A percentile compares a stretch with the other conserved stretches of the same genome.
These are phyloP conservation scores for Rubus parviflorus DNA, from an alignment of 306 rosid species.

Conservation along the genomic window DNA sequence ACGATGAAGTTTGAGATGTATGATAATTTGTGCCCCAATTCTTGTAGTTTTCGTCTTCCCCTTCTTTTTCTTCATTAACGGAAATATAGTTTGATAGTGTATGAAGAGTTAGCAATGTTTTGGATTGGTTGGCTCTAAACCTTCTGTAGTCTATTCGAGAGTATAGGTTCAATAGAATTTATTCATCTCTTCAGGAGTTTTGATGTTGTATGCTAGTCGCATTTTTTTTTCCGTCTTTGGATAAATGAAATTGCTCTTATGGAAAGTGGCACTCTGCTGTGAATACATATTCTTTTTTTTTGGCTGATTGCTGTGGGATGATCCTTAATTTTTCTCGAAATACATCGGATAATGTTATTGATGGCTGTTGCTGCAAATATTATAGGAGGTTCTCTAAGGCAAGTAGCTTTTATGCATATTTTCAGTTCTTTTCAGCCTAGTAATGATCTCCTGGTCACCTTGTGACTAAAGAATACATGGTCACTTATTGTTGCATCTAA, in stretches of 20 bases:
- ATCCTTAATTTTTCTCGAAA: background rate
- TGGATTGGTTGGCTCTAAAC: slow-evolving; percentile 45
- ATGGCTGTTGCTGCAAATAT: background rate
- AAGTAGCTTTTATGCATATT: background rate
- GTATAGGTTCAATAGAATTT: slow-evolving; percentile 40
- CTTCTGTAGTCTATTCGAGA: slow-evolving; percentile 46
- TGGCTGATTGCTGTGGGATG: background rate
- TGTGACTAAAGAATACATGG: too few relatives aligned
- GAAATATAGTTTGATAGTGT: slow-evolving; percentile 55
- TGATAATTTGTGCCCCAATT: slow-evolving; percentile 44
- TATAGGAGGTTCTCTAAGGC: too few relatives aligned
- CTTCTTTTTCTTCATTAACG: slow-evolving; percentile 21
- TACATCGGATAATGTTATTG: background rate
- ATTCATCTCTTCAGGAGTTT: slow-evolving; percentile 37
- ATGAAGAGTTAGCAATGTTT: slow-evolving; percentile 53
- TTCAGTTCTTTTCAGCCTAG: background rate
- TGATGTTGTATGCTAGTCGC: slow-evolving; percentile 47
- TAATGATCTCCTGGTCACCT: too few relatives aligned
- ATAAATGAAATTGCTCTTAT: slow-evolving; percentile 24
- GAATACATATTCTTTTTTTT: background rate
- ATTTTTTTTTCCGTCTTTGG: background rate
- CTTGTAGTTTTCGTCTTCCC: slow-evolving; percentile 40
- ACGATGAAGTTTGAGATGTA: slow-evolving; percentile 51
- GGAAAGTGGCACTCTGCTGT: background rate
- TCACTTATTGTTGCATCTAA: too few relatives aligned